Evolutionary conservation across 73 alveolate genomes (phyloP).

Genomic region (Paramecium sonneborni): DNA sequence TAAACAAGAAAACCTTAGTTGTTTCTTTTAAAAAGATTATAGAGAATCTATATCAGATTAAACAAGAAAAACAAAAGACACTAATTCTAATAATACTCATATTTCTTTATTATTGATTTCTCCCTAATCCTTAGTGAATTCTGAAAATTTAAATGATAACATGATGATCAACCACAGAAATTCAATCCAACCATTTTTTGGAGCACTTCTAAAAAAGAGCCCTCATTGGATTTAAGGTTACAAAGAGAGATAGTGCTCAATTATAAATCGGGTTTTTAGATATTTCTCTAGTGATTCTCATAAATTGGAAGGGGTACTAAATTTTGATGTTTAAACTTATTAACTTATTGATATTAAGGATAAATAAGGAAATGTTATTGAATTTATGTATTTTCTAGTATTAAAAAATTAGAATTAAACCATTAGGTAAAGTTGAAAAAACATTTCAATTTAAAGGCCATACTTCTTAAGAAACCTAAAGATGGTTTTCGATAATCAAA

Average conservation of each 20-base stretch:
- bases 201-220: background rate
- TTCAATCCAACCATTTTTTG: background rate
- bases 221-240: slow-evolving; percentile 39
- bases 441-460: background rate
- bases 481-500: background rate
- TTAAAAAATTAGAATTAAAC: background rate
- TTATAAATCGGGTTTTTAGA: background rate
- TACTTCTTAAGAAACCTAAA: background rate
- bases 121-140: no score
- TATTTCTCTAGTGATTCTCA: background rate
- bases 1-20: background rate
- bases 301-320: background rate
- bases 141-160: no score
- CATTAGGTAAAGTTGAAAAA: background rate
- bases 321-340: slow-evolving; percentile 11
- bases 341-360: background rate
- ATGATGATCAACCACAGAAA: background rate
- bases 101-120: no score
- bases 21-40: background rate
- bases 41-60: background rate
- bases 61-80: no score
- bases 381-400: background rate
- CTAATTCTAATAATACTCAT: no score
- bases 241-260: background rate
- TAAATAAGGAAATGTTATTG: background rate